Percentiles rank a stretch among this genome's conserved stretches.
Conservation (phyloP, 108 stramenopile genomes). For the Pseudonitzschia multiseries region DNA sequence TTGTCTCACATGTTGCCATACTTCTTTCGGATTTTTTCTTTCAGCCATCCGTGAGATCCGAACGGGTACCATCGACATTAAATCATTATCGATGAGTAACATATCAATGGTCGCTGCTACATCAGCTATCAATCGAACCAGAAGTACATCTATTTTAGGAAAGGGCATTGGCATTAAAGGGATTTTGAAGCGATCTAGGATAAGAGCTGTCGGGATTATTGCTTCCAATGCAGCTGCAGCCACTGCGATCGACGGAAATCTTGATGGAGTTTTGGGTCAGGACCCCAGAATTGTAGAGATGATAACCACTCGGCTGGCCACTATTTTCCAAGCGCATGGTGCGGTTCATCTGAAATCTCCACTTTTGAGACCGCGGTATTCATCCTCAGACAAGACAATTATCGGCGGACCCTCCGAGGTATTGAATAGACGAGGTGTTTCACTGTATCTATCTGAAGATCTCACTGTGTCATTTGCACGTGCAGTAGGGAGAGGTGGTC, state of each 20-base stretch:
- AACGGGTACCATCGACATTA: conserved; percentile 26
- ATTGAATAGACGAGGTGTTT: conserved; percentile 53
- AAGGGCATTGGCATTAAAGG: conserved; percentile 57
- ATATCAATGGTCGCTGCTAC: conserved; percentile 67
- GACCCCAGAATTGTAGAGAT: conserved; percentile 70
- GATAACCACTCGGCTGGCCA: conserved; percentile 37
- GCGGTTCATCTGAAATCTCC: conserved; percentile 64
- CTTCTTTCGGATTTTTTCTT: background rate
- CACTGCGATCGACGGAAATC: conserved; percentile 54
- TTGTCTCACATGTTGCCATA: background rate
- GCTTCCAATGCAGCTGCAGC: conserved; percentile 67
- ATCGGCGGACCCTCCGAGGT: conserved; percentile 62
- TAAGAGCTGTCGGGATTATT: conserved; percentile 59
- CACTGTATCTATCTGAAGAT: conserved; percentile 65
- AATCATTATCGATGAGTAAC: conserved; percentile 64
- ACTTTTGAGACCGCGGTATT: conserved; percentile 54
- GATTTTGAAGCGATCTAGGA: conserved; percentile 60
- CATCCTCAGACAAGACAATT: conserved; percentile 12
- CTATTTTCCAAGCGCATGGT: conserved; percentile 71
- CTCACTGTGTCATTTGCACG: conserved; percentile 73
- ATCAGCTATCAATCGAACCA: conserved; percentile 55
- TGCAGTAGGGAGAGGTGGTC: conserved; percentile 68
- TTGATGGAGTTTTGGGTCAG: conserved; percentile 63
- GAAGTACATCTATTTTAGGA: conserved; percentile 54
- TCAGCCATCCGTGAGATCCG: conserved; percentile 39